These are phyloP conservation scores for Aureobasidium vineae DNA, from an alignment of 2,329 filamentous ascomycete genomes.

Conservation along the genomic window DNA sequence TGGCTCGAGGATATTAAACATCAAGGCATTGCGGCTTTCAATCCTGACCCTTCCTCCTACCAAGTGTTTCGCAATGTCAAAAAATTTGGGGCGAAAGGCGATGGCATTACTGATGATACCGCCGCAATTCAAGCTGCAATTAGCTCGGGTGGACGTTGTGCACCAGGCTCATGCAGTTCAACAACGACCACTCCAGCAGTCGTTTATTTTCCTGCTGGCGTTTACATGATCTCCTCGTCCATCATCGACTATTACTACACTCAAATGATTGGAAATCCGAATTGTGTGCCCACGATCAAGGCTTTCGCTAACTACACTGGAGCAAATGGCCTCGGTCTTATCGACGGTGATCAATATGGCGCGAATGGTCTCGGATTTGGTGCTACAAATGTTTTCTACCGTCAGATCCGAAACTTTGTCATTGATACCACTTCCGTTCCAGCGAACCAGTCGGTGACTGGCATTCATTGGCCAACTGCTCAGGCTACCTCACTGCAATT, in stretches of 20 bases:
- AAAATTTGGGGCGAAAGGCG: conserved; percentile 49
- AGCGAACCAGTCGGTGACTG: conserved; percentile 44
- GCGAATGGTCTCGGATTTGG: conserved; percentile 40
- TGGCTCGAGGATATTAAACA: conserved; percentile 50
- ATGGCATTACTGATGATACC: conserved; percentile 79
- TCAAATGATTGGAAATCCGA: conserved; percentile 61
- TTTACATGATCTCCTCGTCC: conserved; percentile 49
- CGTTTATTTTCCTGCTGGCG: conserved; percentile 44
- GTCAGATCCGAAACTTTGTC: conserved; percentile 63
- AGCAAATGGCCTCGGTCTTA: conserved; percentile 48
- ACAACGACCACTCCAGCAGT: conserved; percentile 42
- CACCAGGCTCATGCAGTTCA: conserved; percentile 43
- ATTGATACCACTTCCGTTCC: conserved; percentile 58
- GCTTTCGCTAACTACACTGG: conserved; percentile 51
- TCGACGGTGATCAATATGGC: conserved; percentile 57
- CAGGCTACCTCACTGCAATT: conserved; percentile 50
- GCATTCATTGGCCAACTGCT: conserved; percentile 49
- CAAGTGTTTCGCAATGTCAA: conserved; percentile 41
- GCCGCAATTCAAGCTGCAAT: conserved; percentile 76
- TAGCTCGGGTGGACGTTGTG: conserved; percentile 43
- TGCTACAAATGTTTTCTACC: conserved; percentile 62
- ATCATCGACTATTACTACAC: conserved; percentile 65
- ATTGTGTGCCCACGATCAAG: conserved; percentile 55
- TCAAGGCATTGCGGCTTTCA: conserved; percentile 51
- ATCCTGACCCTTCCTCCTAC: conserved; percentile 38